Conservation (phyloP, 2,329 filamentous ascomycete species). For the Trichophyton mentagrophytes region DNA sequence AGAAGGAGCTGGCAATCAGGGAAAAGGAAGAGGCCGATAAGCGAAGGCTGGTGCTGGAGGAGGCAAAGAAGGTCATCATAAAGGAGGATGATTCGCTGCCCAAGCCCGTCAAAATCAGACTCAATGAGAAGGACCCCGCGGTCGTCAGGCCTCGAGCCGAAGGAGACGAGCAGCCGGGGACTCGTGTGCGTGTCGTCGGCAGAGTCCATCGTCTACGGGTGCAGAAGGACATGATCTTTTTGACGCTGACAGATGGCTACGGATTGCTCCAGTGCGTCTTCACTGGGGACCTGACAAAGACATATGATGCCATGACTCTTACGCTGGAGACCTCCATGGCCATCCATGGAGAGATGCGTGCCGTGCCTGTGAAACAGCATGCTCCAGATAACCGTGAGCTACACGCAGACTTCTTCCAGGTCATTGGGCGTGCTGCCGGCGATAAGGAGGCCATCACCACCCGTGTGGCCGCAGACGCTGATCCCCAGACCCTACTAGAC, state of each 20-base stretch:
- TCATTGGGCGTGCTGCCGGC: slow-evolving; percentile 66
- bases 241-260: slow-evolving; percentile 76
- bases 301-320: slow-evolving; percentile 79
- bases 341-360: slow-evolving; percentile 69
- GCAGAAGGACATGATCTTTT: slow-evolving; percentile 76
- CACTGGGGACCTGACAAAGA: slow-evolving; percentile 69
- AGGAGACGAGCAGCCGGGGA: slow-evolving; percentile 49
- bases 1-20: slow-evolving; percentile 56
- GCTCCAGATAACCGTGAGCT: slow-evolving; percentile 78
- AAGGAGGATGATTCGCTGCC: slow-evolving; percentile 61
- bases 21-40: slow-evolving; percentile 62
- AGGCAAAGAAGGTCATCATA: slow-evolving; percentile 65
- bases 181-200: slow-evolving; percentile 66
- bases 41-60: slow-evolving; percentile 59
- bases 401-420: slow-evolving; percentile 76
- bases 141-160: slow-evolving; percentile 43
- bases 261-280: slow-evolving; percentile 76
- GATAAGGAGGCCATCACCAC: slow-evolving; percentile 89
- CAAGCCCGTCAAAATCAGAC: slow-evolving; percentile 59
- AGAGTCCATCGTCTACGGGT: slow-evolving; percentile 68
- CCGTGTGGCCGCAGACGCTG: slow-evolving; percentile 55
- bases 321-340: slow-evolving; percentile 78
- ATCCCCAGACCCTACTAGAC: slow-evolving; percentile 63
- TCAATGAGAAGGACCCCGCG: slow-evolving; percentile 55
- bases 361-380: slow-evolving; percentile 62